A percentile compares a stretch with the other conserved stretches of the same genome.
These are phyloP conservation scores for Acorus calamus DNA, from an alignment of 106 monocot genomes.

Conservation along the genomic window DNA sequence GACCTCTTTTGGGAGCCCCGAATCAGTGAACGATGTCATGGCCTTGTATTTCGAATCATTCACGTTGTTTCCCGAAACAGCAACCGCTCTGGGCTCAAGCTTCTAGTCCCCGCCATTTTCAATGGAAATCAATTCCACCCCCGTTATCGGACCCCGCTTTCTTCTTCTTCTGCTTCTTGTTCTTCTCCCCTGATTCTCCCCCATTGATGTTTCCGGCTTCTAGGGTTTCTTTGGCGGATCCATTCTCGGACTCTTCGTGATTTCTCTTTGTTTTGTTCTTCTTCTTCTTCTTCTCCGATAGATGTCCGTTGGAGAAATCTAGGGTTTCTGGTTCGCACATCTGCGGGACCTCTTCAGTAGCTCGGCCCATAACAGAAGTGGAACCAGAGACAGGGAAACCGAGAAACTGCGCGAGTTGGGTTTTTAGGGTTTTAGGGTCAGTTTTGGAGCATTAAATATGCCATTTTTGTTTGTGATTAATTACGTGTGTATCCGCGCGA, in stretches of 20 bases:
- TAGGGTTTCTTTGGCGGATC: background rate
- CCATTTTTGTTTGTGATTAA: no score
- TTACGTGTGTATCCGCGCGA: no score
- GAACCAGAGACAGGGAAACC: background rate
- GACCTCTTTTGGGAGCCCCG: conserved; percentile 57
- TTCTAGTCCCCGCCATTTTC: conserved; percentile 3
- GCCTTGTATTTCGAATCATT: conserved; percentile 58
- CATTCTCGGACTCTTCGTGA: no score
- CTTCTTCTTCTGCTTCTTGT: background rate
- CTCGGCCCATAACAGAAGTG: conserved; percentile 4
- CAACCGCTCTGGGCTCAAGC: conserved; percentile 5
- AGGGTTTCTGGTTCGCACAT: conserved; percentile 16
- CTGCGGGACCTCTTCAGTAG: background rate
- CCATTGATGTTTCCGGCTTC: conserved; percentile 1
- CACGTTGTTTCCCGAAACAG: conserved; percentile 52
- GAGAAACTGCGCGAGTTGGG: no score
- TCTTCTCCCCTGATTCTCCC: background rate
- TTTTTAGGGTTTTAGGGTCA: no score
- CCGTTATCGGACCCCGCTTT: background rate
- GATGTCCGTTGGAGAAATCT: conserved; percentile 1
- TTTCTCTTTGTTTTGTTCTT: conserved; percentile 11
- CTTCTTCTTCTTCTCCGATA: conserved; percentile 21
- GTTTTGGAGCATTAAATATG: no score
- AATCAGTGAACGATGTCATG: conserved; percentile 42
- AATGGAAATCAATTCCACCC: background rate